Conservation (phyloP, 495 filamentous ascomycete genomes). For the Penicillium daleae region DNA sequence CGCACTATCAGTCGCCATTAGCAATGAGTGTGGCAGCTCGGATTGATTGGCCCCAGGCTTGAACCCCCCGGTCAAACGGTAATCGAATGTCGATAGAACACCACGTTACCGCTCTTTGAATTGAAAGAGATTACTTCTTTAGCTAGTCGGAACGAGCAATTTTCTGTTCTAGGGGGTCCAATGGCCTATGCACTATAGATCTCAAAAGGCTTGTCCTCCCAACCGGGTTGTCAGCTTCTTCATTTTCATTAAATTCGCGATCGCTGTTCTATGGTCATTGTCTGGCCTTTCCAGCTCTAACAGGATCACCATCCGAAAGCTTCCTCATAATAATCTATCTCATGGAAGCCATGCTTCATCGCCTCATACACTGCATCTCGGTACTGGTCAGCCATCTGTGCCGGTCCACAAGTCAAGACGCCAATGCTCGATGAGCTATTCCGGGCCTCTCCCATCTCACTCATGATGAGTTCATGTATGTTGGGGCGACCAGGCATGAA, state of each 20-base stretch:
- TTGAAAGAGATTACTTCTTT: background rate
- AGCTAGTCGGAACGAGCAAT: background rate
- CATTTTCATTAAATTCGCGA: background rate
- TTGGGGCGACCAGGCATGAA: background rate
- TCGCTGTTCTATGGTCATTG: background rate
- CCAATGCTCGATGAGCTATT: background rate
- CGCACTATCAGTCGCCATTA: background rate
- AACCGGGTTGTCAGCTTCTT: background rate
- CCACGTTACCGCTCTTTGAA: background rate
- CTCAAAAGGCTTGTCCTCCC: background rate
- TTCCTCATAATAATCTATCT: background rate
- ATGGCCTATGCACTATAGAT: background rate
- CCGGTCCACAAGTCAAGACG: background rate
- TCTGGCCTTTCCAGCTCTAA: background rate
- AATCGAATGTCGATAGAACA: background rate
- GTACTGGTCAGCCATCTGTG: background rate
- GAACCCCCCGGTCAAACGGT: background rate
- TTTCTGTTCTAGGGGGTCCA: background rate
- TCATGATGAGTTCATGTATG: background rate
- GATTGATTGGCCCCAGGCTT: background rate
- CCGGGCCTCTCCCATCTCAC: background rate
- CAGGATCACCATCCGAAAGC: background rate
- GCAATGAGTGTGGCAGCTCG: background rate
- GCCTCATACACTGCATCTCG: background rate
- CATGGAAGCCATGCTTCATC: background rate